Percentiles rank a stretch among this genome's conserved stretches.
phyloP scores from a whole-genome alignment of 2,329 filamentous ascomycete genomes.

The Rhynchosporium secalis region DNA sequence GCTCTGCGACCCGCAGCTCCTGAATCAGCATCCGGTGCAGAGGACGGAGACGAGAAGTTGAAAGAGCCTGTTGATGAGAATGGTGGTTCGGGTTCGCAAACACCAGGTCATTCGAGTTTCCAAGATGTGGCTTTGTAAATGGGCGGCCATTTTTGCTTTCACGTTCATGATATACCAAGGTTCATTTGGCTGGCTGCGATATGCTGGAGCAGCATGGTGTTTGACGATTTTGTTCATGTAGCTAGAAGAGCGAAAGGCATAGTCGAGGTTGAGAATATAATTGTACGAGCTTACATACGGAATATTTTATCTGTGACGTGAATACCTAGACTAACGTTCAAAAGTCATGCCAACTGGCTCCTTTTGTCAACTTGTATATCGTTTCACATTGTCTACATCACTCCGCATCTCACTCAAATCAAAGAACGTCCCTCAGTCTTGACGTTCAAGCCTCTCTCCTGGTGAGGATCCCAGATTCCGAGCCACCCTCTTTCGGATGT shows the following conservation, averaged over 20 bases:
- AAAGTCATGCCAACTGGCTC: no score
- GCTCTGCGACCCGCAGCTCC: conserved; percentile 47
- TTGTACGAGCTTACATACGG: neutral
- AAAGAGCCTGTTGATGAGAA: conserved; percentile 43
- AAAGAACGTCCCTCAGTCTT: no score
- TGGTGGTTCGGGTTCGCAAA: conserved; percentile 42
- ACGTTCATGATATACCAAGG: conserved; percentile 28
- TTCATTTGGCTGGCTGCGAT: conserved; percentile 19
- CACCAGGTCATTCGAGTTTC: conserved; percentile 59
- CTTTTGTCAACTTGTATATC: no score
- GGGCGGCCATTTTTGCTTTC: conserved; percentile 8
- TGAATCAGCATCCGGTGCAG: conserved; percentile 34
- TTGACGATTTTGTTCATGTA: conserved; percentile 10
- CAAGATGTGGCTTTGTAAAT: conserved; percentile 61
- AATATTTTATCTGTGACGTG: neutral
- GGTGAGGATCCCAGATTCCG: neutral
- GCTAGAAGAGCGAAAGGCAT: conserved; percentile 12
- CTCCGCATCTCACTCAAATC: no score
- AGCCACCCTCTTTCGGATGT: neutral
- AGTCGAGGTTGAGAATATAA: neutral
- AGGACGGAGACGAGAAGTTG: conserved; percentile 39
- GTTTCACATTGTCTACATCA: no score
- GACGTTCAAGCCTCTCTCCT: neutral
- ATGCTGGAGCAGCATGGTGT: conserved; percentile 20
- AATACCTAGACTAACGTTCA: neutral